phyloP scores from a whole-genome alignment of 2,329 filamentous ascomycete genomes.

The Fonsecaea pedrosoi region DNA sequence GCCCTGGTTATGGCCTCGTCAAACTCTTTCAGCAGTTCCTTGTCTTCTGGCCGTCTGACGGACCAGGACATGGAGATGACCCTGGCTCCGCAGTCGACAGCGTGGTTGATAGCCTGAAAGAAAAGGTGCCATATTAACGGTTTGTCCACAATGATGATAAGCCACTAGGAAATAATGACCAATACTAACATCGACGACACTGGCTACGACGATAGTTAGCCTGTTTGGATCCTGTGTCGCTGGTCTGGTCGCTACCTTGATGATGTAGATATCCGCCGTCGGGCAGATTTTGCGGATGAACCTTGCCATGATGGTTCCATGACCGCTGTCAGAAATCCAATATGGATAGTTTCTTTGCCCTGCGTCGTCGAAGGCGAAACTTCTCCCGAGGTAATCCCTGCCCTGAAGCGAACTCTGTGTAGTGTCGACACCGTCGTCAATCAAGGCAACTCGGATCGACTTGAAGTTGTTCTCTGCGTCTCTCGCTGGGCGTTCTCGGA shows the following conservation, averaged over 20 bases:
- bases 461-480: background rate
- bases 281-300: slow-evolving; percentile 1
- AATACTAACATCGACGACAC: background rate
- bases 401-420: background rate
- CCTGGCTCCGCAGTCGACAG: background rate
- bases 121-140: background rate
- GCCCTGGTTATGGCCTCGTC: background rate
- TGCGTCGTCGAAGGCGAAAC: background rate
- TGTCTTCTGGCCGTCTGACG: background rate
- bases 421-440: slow-evolving; percentile 1
- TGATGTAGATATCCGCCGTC: background rate
- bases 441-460: background rate
- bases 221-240: background rate
- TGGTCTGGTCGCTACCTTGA: background rate
- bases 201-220: background rate
- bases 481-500: background rate
- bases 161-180: background rate
- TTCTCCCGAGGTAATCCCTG: background rate
- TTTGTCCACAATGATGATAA: background rate
- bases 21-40: background rate
- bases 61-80: slow-evolving; percentile 4
- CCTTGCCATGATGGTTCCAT: slow-evolving; percentile 1
- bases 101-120: background rate
- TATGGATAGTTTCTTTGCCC: background rate
- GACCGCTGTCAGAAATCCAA: background rate